Percentiles rank a stretch among this genome's conserved stretches.
These are phyloP conservation scores for Rhizopus sp. DNA, from an alignment of 371 early-diverging fungal species.

Conservation along the genomic window DNA sequence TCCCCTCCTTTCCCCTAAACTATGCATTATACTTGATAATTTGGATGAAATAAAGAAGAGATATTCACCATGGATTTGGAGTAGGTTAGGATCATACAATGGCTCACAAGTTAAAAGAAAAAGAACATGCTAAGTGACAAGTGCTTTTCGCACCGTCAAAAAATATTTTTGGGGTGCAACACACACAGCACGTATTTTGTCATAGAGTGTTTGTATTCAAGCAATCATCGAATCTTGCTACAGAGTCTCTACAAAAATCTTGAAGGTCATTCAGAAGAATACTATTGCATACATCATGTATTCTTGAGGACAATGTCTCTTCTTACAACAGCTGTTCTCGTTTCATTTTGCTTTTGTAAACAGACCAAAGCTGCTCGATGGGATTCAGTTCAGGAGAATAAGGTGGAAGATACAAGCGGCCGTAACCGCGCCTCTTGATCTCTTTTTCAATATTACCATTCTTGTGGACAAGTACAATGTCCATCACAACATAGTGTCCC, in stretches of 20 bases:
- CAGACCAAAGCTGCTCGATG: conserved; percentile 5
- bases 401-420: not conserved
- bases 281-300: conserved; percentile 11
- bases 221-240: conserved; percentile 8
- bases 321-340: conserved; percentile 11
- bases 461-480: conserved; percentile 5
- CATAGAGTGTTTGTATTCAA: conserved; percentile 10
- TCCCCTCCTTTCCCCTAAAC: conserved; percentile 4
- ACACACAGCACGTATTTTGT: conserved; percentile 7
- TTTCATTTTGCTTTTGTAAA: conserved; percentile 12
- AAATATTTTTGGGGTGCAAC: conserved; percentile 10
- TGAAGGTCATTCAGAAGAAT: conserved; percentile 13
- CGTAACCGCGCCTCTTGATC: conserved; percentile 1
- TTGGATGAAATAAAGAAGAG: conserved; percentile 8
- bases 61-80: conserved; percentile 12
- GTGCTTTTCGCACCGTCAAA: conserved; percentile 11
- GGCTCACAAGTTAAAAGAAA: conserved; percentile 20
- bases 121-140: conserved; percentile 11
- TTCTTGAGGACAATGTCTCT: conserved; percentile 13
- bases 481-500: conserved; percentile 9
- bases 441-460: conserved; percentile 1
- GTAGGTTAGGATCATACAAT: conserved; percentile 12
- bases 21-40: conserved; percentile 11
- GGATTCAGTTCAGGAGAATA: conserved; percentile 7
- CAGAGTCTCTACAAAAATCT: conserved; percentile 12